phyloP scores from a whole-genome alignment of 78 protist genomes.

The Neovahlkampfia damariscottae region DNA sequence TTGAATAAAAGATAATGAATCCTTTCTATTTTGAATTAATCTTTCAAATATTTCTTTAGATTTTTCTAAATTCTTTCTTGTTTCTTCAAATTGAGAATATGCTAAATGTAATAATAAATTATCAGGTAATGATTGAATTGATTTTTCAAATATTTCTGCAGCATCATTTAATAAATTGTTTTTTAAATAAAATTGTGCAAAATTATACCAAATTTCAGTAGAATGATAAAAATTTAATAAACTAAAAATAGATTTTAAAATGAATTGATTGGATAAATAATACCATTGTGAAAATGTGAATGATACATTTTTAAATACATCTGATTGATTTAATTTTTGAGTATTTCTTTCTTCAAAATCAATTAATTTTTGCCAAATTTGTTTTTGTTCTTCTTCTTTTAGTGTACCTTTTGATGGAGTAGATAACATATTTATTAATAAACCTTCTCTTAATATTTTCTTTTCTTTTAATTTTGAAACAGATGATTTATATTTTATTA shows the following conservation, averaged over 20 bases:
- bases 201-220: not conserved
- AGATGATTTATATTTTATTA: not conserved
- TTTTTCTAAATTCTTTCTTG: not conserved
- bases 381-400: not conserved
- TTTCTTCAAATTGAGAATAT: not conserved
- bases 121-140: not conserved
- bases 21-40: not conserved
- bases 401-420: not conserved
- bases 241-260: too few species aligned
- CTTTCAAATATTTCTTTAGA: not conserved
- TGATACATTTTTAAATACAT: not conserved
- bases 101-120: not conserved
- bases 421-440: not conserved
- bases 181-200: not conserved
- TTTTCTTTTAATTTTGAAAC: not conserved
- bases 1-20: not conserved
- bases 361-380: not conserved
- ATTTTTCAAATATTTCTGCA: not conserved
- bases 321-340: not conserved
- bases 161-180: not conserved
- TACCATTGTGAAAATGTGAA: not conserved
- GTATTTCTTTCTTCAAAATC: not conserved
- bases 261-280: too few species aligned
- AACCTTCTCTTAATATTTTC: not conserved
- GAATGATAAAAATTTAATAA: not conserved